Conservation (phyloP, 345 rosid genomes). For the Syzygium aromaticum region DNA sequence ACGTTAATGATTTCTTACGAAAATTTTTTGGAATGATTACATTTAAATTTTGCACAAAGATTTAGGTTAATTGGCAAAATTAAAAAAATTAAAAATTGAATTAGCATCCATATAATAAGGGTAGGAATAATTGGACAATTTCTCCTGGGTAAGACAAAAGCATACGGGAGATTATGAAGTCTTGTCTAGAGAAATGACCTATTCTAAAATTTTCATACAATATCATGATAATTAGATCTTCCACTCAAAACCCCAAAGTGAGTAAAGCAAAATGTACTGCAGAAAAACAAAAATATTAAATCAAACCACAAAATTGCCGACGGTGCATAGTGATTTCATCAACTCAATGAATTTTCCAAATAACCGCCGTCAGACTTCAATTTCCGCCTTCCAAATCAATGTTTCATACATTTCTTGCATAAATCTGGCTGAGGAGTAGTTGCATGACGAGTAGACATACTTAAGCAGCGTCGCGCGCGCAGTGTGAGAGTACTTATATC, state of each 20-base stretch:
- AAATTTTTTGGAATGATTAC: background rate
- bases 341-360: background rate
- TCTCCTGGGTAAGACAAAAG: background rate
- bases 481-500: background rate
- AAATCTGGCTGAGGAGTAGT: background rate
- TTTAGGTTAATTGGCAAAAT: accelerated
- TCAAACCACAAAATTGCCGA: background rate
- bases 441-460: background rate
- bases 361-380: background rate
- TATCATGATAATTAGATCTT: background rate
- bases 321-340: background rate
- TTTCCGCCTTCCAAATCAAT: background rate
- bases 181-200: background rate
- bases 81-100: background rate
- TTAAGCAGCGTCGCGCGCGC: background rate
- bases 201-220: background rate
- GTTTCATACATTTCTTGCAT: background rate
- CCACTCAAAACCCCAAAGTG: background rate
- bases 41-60: accelerated
- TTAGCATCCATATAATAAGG: accelerated
- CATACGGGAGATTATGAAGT: background rate
- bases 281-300: background rate
- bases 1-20: accelerated
- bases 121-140: background rate
- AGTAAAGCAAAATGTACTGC: background rate